These are phyloP conservation scores for Conticribra weissflogii DNA, from an alignment of 108 stramenopile species.

Conservation along the genomic window DNA sequence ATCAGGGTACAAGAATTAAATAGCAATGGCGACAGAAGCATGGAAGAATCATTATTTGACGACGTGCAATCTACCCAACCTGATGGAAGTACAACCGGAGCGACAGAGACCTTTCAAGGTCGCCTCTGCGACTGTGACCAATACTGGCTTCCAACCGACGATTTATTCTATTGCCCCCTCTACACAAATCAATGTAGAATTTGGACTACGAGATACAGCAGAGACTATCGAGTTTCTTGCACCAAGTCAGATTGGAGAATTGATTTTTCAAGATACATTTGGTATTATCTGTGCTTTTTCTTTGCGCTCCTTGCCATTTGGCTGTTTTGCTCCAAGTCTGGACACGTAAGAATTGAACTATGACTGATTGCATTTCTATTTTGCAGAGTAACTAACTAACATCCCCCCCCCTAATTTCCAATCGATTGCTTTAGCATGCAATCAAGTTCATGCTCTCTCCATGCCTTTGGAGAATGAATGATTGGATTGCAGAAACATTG, in stretches of 20 bases:
- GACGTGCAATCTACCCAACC: no score
- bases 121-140: conserved; percentile 7
- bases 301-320: conserved; percentile 3
- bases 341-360: conserved; percentile 11
- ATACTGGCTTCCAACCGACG: neutral
- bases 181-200: conserved; percentile 13
- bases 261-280: conserved; percentile 7
- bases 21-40: no score
- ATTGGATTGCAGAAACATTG: conserved; percentile 20
- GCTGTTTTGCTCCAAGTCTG: conserved; percentile 9
- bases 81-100: no score
- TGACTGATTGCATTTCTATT: neutral
- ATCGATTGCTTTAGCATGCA: conserved; percentile 11
- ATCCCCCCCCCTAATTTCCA: neutral
- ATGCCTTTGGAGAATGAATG: conserved; percentile 25
- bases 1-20: no score
- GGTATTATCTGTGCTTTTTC: conserved; percentile 30
- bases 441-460: conserved; percentile 18
- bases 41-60: no score
- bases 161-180: conserved; percentile 24
- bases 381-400: neutral
- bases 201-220: neutral
- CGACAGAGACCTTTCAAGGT: neutral
- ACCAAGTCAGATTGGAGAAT: conserved; percentile 20
- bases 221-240: conserved; percentile 24